Evolutionary conservation across 1,284 basidiomycete species (phyloP).

Genomic region (Veloboletus limbatus): DNA sequence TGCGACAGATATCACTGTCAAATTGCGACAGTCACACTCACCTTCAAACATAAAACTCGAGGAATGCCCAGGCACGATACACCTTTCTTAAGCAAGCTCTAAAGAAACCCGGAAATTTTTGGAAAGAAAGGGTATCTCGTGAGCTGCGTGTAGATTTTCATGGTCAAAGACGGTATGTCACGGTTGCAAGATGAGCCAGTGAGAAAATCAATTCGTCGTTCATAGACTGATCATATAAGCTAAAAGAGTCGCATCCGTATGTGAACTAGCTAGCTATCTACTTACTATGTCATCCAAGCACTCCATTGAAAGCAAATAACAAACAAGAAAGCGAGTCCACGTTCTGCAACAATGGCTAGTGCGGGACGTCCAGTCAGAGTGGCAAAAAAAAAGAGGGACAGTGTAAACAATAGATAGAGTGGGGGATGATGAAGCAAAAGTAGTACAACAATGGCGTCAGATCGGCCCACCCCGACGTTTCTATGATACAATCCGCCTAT

Average conservation of each 20-base stretch:
- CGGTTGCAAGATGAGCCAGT: too few relatives aligned
- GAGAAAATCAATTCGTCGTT: too few relatives aligned
- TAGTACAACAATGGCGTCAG: slow-evolving; percentile 16
- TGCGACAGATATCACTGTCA: neutral
- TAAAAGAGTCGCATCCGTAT: too few relatives aligned
- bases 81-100: too few relatives aligned
- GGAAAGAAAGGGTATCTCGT: too few relatives aligned
- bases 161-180: too few relatives aligned
- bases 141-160: too few relatives aligned
- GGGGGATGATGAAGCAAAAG: slow-evolving; percentile 1
- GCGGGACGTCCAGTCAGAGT: neutral
- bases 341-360: neutral
- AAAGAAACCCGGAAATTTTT: too few relatives aligned
- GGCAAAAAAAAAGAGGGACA: neutral
- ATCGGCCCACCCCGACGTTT: neutral
- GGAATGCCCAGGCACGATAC: neutral
- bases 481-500: slow-evolving; percentile 17
- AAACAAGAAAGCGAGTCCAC: slow-evolving; percentile 1
- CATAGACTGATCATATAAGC: too few relatives aligned
- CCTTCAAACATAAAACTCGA: neutral
- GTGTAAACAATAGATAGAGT: neutral
- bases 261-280: too few relatives aligned
- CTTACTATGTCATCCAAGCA: neutral
- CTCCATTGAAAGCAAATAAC: neutral
- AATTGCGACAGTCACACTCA: neutral